These are phyloP conservation scores for Scheffersomyces quercinus DNA, from an alignment of 1,139 yeast genomes.

Conservation along the genomic window DNA sequence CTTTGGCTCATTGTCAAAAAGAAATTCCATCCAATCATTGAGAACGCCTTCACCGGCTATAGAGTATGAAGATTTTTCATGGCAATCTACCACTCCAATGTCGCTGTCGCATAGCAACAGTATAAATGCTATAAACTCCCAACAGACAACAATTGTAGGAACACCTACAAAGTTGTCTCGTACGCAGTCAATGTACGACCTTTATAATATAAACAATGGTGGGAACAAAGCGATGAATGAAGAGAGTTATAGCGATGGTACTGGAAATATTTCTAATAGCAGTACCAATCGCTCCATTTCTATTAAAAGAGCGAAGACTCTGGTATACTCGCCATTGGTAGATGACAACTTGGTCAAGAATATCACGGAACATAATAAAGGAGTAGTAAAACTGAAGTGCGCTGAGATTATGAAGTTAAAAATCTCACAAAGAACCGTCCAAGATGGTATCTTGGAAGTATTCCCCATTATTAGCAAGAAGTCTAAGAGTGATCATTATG, in stretches of 20 bases:
- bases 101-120: neutral
- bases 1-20: slow-evolving; percentile 24
- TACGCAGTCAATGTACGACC: slow-evolving; percentile 42
- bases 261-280: slow-evolving; percentile 1
- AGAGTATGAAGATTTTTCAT: slow-evolving; percentile 46
- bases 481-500: slow-evolving; percentile 2
- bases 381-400: slow-evolving; percentile 28
- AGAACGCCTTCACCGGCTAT: slow-evolving; percentile 50
- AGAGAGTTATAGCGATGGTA: slow-evolving; percentile 1
- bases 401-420: slow-evolving; percentile 25
- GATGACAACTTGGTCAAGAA: slow-evolving; percentile 20
- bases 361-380: slow-evolving; percentile 23
- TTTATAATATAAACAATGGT: slow-evolving; percentile 19
- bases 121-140: neutral
- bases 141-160: neutral
- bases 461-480: slow-evolving; percentile 1
- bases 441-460: slow-evolving; percentile 7
- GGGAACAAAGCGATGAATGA: slow-evolving; percentile 3
- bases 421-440: neutral
- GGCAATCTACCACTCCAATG: slow-evolving; percentile 17
- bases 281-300: neutral
- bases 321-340: slow-evolving; percentile 25
- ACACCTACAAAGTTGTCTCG: slow-evolving; percentile 29
- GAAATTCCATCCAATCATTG: slow-evolving; percentile 30
- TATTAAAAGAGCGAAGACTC: slow-evolving; percentile 26